Conservation (phyloP, 169 alveolate genomes). For the Cryptosporidium felis region DNA sequence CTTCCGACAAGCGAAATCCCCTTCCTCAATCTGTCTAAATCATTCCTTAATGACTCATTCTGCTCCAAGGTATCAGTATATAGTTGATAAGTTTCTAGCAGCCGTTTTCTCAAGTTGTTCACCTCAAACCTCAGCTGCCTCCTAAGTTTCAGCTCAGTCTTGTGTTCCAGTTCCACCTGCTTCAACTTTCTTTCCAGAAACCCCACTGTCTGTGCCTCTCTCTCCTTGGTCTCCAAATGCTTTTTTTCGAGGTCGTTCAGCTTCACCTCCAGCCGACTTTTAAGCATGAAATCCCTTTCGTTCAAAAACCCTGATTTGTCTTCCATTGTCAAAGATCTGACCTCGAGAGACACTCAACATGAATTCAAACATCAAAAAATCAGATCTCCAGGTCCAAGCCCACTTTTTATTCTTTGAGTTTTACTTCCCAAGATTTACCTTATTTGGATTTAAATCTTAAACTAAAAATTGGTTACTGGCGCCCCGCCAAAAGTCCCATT, state of each 20-base stretch:
- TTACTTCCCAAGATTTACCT: too few relatives aligned
- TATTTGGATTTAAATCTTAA: not conserved
- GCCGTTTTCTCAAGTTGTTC: slow-evolving; percentile 34
- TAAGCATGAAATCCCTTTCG: slow-evolving; percentile 18
- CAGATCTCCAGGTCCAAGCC: too few relatives aligned
- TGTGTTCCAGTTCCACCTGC: slow-evolving; percentile 61
- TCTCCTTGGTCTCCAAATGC: slow-evolving; percentile 51
- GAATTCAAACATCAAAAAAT: not conserved
- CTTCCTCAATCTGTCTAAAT: slow-evolving; percentile 16
- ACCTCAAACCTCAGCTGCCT: slow-evolving; percentile 68
- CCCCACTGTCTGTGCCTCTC: slow-evolving; percentile 66
- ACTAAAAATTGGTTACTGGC: slow-evolving; percentile 29
- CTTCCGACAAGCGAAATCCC: not conserved
- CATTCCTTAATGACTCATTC: slow-evolving; percentile 24
- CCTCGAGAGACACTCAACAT: not conserved
- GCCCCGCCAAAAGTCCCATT: slow-evolving; percentile 41
- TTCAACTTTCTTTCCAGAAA: slow-evolving; percentile 47
- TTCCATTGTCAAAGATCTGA: slow-evolving; percentile 17
- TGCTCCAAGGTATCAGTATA: slow-evolving; percentile 53
- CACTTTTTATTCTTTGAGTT: too few relatives aligned
- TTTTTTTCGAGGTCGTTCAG: slow-evolving; percentile 55
- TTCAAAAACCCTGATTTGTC: slow-evolving; percentile 12
- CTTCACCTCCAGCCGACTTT: slow-evolving; percentile 54
- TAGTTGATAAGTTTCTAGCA: slow-evolving; percentile 52
- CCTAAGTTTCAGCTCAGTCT: slow-evolving; percentile 37